Evolutionary conservation across 2,329 filamentous ascomycete genomes (phyloP), one percentile per base, ranked within the genome.

Genomic region (Claviceps sp.): DNA sequence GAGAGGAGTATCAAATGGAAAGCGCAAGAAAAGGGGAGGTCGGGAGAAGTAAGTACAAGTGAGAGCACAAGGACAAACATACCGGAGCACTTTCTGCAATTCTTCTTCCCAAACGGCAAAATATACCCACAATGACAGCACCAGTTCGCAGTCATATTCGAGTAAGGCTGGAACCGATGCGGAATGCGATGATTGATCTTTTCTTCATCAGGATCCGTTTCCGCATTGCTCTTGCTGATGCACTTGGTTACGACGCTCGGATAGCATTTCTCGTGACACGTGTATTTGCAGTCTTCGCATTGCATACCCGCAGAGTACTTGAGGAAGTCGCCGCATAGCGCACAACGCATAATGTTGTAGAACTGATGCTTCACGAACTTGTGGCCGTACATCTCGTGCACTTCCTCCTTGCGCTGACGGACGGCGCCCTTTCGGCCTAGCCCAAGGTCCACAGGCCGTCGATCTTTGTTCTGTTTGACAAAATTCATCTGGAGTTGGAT

Each of bases 341-440:
- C 93, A 70, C 93, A 98, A 56, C 93, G 91, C 93, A 98, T 98
- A 65, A 98, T 96, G 77, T 97, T 98, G 82, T 97, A 98, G 70
- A 98, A 98, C 68, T 96, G 93, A 67, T 96, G 90, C 63, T 93
- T 87, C 52, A 97, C 85, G 65, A 98, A 98, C 72, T 97, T 98
- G 82, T 98, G 93, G 48, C 93, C 93, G 66, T 95, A 96, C 76
- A 96, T 95, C 72, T 98, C 93, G 71, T 96, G 88, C 4, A 98
- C 85, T 63, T 97, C 90, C 69, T 98, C 93, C 73, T 98, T 98
- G 64, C 88, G 88, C 71, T 98, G 91, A 59, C 93, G 88, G 59
- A 98, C 89, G 57, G 93, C 93, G 63, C 91, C 93, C 72, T 96
- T 95, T 65, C 93, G 86, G 57, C 88, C 88, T 57, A 98, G 82